Base-by-base conservation (phyloP, 306 rosid species). In the Neltuma alba region DNA sequence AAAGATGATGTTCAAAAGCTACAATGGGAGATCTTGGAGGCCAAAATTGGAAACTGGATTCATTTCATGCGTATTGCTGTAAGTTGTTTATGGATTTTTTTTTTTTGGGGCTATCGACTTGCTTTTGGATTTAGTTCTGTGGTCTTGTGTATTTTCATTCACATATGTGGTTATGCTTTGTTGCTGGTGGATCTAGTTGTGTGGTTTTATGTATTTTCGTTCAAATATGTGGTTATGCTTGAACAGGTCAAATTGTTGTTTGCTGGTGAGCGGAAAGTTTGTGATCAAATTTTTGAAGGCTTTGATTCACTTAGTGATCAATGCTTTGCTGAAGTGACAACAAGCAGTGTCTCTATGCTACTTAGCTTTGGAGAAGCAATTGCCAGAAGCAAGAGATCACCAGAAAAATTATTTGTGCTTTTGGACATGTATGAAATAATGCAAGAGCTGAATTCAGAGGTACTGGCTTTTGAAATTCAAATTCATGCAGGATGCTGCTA, bases 1-100 rank as follows among this genome's bases (percentile, higher is more conserved):
- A 93, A 95, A 88, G 96, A 93, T 0, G 99, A 95, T 80, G 99
- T 93, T 83, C 98, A 95, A 81, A 95, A 89, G 90, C 90, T 93
- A 88, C 96, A 88, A 67, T 93, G 98, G 99, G 99, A 95, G 88
- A 89, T 91, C 85, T 90, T 95, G 86, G 98, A 95, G 86, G 99
- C 99, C 76, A 95, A 95, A 89, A 93, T 95, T 70, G 99, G 99
- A 84, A 93, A 90, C 82, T 95, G 99, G 99, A 93, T 95, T 83
- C 99, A 93, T 86, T 93, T 86, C 86, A 95, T 95, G 99, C 99
- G 96, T 70, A 95, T 95, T 81, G 98, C 98, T 67, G 99, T 95
- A 86, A 89, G 91, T 57, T 69, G 30, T 66, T 81, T 62, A 34
- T 77, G 74, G 47, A 72, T 66, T 74, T 69, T 16, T 44, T 47